Evolutionary conservation across 208 protist species (phyloP), one percentile per base, ranked within the genome.

Genomic region (Balamuthia mandrillaris): DNA sequence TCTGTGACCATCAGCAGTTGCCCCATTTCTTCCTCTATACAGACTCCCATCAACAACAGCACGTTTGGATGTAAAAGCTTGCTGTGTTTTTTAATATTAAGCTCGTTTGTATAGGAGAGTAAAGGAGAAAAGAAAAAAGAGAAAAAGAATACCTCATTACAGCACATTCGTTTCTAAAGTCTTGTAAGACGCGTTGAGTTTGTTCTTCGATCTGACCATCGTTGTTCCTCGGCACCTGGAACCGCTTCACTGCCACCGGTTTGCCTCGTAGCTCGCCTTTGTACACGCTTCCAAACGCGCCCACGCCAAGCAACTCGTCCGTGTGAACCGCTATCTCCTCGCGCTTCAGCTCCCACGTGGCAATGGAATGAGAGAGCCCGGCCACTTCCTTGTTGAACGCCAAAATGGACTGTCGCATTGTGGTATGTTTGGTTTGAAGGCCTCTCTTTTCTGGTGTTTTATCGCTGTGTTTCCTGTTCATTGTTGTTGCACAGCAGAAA

Each of bases 1-100:
- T 82, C 51, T 0, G 74, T 82, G 33, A 82, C 74, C 74, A 82
- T 82, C 39, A 82, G 16, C n/a, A 82, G 74, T 37, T 82, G 21
- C 51, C 39, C 35, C 14, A 65, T 52, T 52, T 82, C 63, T 42
- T 21, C 21, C 16, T 82, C 74, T 9, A 82, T 42, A 52, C 74
- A 82, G n/a, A 82, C 74, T n/a, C 74, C 74, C 74, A 82, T 82
- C 10, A 82, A 37, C 0, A 82, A 52, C 49, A 82, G 37, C 4
- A 82, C 74, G 24, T 82, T 82, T 29, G 74, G 74, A 21, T 82
- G 74, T 4, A 52, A 45, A 45, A 82, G 6, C 35, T 82, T 82
- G 2, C 70, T 79, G 24, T 24, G 9, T 3, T 24, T 79, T 35
- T 24, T 35, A 24, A 24, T 14, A 68, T 14, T 68, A 68, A 16